These are phyloP conservation scores for Salinomyces thailandicus DNA, from an alignment of 2,329 filamentous ascomycete species.

Conservation along the genomic window DNA sequence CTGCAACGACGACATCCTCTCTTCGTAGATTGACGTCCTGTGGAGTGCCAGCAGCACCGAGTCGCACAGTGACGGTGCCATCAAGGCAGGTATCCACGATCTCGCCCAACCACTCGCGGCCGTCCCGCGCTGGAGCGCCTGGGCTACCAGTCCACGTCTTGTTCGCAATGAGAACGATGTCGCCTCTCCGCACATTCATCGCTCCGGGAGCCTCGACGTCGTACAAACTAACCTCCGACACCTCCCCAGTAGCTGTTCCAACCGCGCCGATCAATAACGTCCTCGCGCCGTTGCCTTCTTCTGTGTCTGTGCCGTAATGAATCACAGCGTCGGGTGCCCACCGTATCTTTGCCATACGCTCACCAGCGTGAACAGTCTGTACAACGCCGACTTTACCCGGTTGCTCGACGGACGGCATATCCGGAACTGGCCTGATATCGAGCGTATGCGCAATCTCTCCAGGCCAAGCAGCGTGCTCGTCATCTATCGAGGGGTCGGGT, in stretches of 20 bases:
- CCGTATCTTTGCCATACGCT: constrained; percentile 45
- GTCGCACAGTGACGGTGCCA: constrained; percentile 43
- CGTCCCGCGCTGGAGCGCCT: constrained; percentile 1
- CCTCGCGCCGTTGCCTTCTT: constrained; percentile 31
- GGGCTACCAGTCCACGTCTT: constrained; percentile 6
- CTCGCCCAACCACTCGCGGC: constrained; percentile 45
- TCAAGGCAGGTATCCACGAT: constrained; percentile 45
- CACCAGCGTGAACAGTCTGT: constrained; percentile 44
- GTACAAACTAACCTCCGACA: constrained; percentile 48
- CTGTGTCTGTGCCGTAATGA: constrained; percentile 43
- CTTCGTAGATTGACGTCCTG: constrained; percentile 40
- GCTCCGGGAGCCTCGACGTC: constrained; percentile 44
- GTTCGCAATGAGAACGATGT: constrained; percentile 42
- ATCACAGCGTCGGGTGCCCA: constrained; percentile 47
- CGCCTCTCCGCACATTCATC: constrained; percentile 39
- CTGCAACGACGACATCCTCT: constrained; percentile 41
- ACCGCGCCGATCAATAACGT: constrained; percentile 14
- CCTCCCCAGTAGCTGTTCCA: constrained; percentile 9
- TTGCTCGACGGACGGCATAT: constrained; percentile 12
- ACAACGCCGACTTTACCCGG: constrained; percentile 46
- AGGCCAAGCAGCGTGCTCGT: constrained; percentile 48
- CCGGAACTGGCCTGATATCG: constrained; percentile 11
- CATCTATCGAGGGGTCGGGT: constrained; percentile 42
- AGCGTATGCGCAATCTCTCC: constrained; percentile 38
- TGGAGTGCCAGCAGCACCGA: constrained; percentile 40